Base-by-base conservation (phyloP, 2,329 filamentous ascomycete genomes). In the Huntiella savannae region DNA sequence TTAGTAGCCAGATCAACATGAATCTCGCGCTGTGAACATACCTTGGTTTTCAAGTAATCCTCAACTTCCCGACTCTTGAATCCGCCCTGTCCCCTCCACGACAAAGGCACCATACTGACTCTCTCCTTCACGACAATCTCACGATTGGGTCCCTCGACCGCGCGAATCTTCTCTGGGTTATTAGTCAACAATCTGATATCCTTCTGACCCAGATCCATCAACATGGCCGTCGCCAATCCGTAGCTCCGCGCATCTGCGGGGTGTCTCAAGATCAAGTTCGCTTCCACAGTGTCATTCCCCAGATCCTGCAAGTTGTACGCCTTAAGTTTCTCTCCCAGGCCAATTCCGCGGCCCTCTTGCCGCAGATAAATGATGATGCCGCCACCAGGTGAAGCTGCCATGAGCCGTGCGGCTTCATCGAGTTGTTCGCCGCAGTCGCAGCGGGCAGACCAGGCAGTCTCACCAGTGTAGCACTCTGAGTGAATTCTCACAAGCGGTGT, bases 341-440 rank as follows among this genome's bases (percentile, higher is more conserved):
- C 91, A 53, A 98, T 98, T 2, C 91, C 91, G 17, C 91, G 82
- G 0, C 91, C 91, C 64, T 98, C 91, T 62, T 98, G 91, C 16
- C 91, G 79, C 16, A 98, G 69, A 58, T 98, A 98, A 54, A 98
- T 79, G 53, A 98, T 94, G 46, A 94, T 86, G 33, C 91, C 91
- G 12, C 87, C 87, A 1, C 69, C 66, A 45, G 67, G 59, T 54
- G 68, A 68, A 22, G 86, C 66, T 12, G 82, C 80, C 91, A 98
- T 98, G 2, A 98, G 66, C 19, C 91, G 74, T 1, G 88, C 91
- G 1, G 91, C 91, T 65, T 98, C 91, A 60, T 98, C 91, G 2
- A 98, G 71, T 60, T 98, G 91, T 63, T 98, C 91, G 48, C 91
- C 91, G 60, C 91, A 98, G 63, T 98, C 91, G 64, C 91, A 98